These are phyloP conservation scores for Dothideomycetes sp. DNA, from an alignment of 2,329 filamentous ascomycete species.

Conservation along the genomic window DNA sequence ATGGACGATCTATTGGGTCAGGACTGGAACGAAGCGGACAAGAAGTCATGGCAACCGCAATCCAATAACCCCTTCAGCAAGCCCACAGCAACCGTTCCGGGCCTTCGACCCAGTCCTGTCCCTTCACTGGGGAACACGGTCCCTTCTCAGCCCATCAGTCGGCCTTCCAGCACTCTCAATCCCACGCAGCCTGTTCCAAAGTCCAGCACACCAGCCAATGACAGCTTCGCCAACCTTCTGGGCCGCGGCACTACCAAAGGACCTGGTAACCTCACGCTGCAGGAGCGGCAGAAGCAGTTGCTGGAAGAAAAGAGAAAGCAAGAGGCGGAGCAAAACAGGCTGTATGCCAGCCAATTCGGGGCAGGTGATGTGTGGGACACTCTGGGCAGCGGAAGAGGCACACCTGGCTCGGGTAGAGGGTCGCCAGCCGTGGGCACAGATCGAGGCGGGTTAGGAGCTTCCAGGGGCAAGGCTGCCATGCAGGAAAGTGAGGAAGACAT, in stretches of 20 bases:
- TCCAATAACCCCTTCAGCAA: slow-evolving; percentile 15
- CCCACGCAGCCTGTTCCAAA: slow-evolving; percentile 40
- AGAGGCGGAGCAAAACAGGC: slow-evolving; percentile 60
- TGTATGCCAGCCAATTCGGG: slow-evolving; percentile 68
- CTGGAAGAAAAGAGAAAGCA: slow-evolving; percentile 69
- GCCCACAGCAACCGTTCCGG: slow-evolving; percentile 19
- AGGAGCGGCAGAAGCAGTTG: slow-evolving; percentile 56
- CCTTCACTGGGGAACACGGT: slow-evolving; percentile 25
- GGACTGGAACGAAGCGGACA: slow-evolving; percentile 28
- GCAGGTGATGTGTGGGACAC: slow-evolving; percentile 59
- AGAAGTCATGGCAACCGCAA: slow-evolving; percentile 11
- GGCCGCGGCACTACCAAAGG: slow-evolving; percentile 50
- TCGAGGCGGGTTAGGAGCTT: background rate
- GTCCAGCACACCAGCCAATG: slow-evolving; percentile 39
- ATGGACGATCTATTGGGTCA: slow-evolving; percentile 41
- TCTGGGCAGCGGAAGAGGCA: slow-evolving; percentile 47
- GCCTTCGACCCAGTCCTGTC: slow-evolving; percentile 26
- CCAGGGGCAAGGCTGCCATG: background rate
- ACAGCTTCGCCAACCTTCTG: slow-evolving; percentile 71
- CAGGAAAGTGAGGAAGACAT: slow-evolving; percentile 43
- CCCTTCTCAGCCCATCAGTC: slow-evolving; percentile 18
- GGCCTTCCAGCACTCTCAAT: slow-evolving; percentile 28
- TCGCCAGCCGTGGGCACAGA: slow-evolving; percentile 1
- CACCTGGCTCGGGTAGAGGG: slow-evolving; percentile 25
- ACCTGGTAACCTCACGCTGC: slow-evolving; percentile 57